Evolutionary conservation across 208 protist species (phyloP).

Genomic region (Trypanosoma platydactyli): DNA sequence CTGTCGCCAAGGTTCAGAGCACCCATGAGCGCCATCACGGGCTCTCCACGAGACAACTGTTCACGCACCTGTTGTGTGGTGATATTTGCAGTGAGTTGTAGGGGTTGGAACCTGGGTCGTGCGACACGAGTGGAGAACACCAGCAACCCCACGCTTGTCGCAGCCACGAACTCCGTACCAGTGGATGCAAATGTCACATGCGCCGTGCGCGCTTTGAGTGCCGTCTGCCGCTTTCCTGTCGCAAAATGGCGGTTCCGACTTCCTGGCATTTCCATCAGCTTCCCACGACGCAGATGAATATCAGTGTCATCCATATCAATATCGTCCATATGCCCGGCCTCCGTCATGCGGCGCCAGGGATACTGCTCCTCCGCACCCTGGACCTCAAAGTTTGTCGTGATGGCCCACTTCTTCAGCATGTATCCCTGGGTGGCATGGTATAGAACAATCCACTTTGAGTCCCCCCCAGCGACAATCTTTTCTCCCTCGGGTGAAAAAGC

Average conservation of each 20-base stretch:
- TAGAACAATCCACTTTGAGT: conserved; percentile 88
- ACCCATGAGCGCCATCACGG: conserved; percentile 75
- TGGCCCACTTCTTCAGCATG: conserved; percentile 89
- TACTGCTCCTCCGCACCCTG: conserved; percentile 91
- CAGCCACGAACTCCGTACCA: conserved; percentile 87
- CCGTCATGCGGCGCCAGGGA: conserved; percentile 80
- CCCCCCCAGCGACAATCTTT: conserved; percentile 84
- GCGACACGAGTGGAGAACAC: conserved; percentile 82
- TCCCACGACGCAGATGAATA: conserved; percentile 72
- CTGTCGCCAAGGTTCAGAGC: conserved; percentile 79
- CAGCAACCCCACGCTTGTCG: conserved; percentile 87
- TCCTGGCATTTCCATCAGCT: conserved; percentile 89
- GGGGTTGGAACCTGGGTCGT: conserved; percentile 79
- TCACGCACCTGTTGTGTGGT: conserved; percentile 61
- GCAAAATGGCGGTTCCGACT: conserved; percentile 87
- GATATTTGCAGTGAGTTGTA: conserved; percentile 66
- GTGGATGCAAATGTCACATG: conserved; percentile 77
- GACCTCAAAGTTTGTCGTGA: conserved; percentile 87
- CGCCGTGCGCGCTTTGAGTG: conserved; percentile 75
- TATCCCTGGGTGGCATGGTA: conserved; percentile 90
- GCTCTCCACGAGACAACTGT: conserved; percentile 53
- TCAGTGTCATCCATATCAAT: conserved; percentile 87
- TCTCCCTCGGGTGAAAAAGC: conserved; percentile 89
- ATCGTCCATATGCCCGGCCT: conserved; percentile 82
- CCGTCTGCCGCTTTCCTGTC: conserved; percentile 89